Evolutionary conservation across 2,329 filamentous ascomycete species (phyloP).

Genomic region (Neofusicoccum parvum): DNA sequence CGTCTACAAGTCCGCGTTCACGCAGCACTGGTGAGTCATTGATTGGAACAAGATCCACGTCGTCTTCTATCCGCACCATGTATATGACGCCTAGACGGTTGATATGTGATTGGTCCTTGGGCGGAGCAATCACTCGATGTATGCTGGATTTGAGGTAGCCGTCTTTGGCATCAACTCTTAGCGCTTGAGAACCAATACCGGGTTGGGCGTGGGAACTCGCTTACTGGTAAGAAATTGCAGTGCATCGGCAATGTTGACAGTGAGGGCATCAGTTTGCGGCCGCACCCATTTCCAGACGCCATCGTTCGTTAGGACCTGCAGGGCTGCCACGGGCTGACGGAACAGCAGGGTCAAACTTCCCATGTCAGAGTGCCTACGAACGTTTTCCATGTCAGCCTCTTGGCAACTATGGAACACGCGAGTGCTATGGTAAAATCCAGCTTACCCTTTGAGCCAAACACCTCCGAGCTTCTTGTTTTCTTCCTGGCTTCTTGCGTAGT

Average conservation of each 20-base stretch:
- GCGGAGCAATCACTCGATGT: slow-evolving; percentile 34
- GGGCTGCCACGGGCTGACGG: slow-evolving; percentile 44
- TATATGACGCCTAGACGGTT: slow-evolving; percentile 45
- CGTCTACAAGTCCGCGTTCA: slow-evolving; percentile 26
- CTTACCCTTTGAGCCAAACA: neutral
- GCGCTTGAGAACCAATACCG: too few species aligned
- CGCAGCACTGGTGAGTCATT: slow-evolving; percentile 37
- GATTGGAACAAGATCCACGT: slow-evolving; percentile 41
- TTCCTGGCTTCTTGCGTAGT: neutral
- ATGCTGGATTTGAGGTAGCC: slow-evolving; percentile 37
- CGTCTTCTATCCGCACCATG: slow-evolving; percentile 43
- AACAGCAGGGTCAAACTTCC: slow-evolving; percentile 46
- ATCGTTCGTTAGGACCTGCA: slow-evolving; percentile 37
- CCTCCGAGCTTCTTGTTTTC: neutral
- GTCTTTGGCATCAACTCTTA: neutral
- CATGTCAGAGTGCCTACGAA: slow-evolving; percentile 44
- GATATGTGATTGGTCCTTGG: slow-evolving; percentile 42
- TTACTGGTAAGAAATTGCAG: neutral
- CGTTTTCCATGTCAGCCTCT: neutral
- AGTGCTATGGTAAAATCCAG: too few species aligned
- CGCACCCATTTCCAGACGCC: slow-evolving; percentile 30
- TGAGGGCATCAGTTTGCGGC: slow-evolving; percentile 30
- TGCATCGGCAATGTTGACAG: slow-evolving; percentile 28
- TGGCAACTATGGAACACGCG: neutral
- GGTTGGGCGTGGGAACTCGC: neutral